Evolutionary conservation across 495 filamentous ascomycete species (phyloP).

Genomic region (Jackrogersella minutella): DNA sequence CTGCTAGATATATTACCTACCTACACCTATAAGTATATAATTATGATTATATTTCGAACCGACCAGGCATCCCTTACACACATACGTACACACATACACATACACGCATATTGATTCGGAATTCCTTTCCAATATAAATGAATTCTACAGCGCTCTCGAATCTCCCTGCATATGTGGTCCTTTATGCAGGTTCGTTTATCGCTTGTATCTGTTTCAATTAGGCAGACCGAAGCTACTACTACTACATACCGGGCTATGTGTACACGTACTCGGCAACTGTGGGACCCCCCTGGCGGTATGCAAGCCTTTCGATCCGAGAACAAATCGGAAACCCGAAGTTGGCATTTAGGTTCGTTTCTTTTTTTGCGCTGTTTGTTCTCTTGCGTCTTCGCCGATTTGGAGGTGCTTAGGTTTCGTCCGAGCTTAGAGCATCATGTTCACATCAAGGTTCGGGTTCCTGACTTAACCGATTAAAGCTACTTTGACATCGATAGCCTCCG

Average conservation of each 20-base stretch:
- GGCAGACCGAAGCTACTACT: conserved; percentile 33
- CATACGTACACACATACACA: background rate
- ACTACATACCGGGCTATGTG: too few species aligned
- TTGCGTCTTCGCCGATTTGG: background rate
- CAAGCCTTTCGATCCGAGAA: conserved; percentile 38
- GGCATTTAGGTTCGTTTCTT: conserved; percentile 11
- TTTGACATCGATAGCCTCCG: background rate
- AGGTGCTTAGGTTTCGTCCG: conserved; percentile 8
- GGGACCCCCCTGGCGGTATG: conserved; percentile 35
- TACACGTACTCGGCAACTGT: conserved; percentile 37
- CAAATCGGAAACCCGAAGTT: conserved; percentile 39
- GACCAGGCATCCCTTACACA: background rate
- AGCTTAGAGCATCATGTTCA: conserved; percentile 3
- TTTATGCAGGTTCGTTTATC: conserved; percentile 27
- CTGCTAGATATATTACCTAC: background rate
- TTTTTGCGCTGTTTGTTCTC: conserved; percentile 6
- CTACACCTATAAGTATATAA: background rate
- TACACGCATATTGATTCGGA: conserved; percentile 1
- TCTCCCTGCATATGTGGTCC: conserved; percentile 14
- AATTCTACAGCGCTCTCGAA: conserved; percentile 24
- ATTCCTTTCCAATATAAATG: conserved; percentile 23
- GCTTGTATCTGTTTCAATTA: conserved; percentile 28
- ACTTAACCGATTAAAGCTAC: conserved; percentile 25
- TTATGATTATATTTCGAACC: background rate
- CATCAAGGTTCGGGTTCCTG: conserved; percentile 38